Percentiles rank a stretch among this genome's conserved stretches.
These are phyloP conservation scores for Lithocarpus polystachyus DNA, from an alignment of 306 rosid genomes.

Conservation along the genomic window DNA sequence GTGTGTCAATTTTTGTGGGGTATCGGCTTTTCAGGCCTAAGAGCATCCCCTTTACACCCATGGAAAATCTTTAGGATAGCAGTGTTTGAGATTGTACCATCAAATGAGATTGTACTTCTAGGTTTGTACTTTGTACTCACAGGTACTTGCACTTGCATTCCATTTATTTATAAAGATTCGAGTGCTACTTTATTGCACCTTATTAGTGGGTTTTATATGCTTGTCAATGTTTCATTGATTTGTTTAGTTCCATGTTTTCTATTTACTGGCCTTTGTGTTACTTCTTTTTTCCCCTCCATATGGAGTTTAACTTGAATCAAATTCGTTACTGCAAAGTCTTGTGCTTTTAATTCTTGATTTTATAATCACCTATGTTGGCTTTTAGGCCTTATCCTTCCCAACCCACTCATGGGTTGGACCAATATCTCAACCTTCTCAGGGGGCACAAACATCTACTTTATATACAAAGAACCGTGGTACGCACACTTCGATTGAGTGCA, in stretches of 20 bases:
- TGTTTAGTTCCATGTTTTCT: not conserved
- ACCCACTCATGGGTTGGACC: not conserved
- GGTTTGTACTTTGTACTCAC: slow-evolving; percentile 34
- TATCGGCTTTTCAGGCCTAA: slow-evolving; percentile 53
- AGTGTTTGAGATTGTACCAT: slow-evolving; percentile 41
- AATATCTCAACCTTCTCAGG: not conserved
- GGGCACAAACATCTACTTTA: too few relatives aligned
- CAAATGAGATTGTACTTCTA: slow-evolving; percentile 38
- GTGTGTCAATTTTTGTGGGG: slow-evolving; percentile 69
- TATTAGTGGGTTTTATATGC: slow-evolving; percentile 16
- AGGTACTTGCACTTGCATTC: slow-evolving; percentile 35
- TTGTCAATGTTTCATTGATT: not conserved
- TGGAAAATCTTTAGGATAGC: slow-evolving; percentile 65
- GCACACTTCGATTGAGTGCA: too few relatives aligned
- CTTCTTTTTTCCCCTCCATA: not conserved
- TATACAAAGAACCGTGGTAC: too few relatives aligned
- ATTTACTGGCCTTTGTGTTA: not conserved
- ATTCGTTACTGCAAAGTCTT: not conserved
- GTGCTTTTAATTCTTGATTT: not conserved
- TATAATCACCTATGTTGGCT: slow-evolving; percentile 20
- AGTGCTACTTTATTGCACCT: slow-evolving; percentile 25
- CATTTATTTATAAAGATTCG: slow-evolving; percentile 27
- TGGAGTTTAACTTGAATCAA: not conserved
- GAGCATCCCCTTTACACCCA: slow-evolving; percentile 43
- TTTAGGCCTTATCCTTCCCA: slow-evolving; percentile 14